Conservation (phyloP, 331 rosid species). For the Rhamnella rubrinervis region DNA sequence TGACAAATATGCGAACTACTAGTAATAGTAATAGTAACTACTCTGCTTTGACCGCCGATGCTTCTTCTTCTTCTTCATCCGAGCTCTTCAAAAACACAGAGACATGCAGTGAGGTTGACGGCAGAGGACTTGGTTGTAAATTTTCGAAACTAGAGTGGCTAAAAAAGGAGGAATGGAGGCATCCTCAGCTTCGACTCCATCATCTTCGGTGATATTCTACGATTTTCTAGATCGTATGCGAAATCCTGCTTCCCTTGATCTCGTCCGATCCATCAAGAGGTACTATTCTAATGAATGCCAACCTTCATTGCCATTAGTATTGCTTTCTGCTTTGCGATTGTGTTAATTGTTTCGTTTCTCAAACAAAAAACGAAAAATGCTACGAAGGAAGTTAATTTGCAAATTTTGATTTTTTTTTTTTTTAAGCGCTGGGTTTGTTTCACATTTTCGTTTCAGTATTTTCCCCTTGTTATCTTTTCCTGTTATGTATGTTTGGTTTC, state of each 20-base stretch:
- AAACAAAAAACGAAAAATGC: too few relatives aligned
- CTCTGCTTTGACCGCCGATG: neutral
- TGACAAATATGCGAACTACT: too few relatives aligned
- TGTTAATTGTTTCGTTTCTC: too few relatives aligned
- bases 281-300: neutral
- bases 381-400: too few relatives aligned
- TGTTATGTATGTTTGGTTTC: too few relatives aligned
- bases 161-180: constrained; percentile 36
- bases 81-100: neutral
- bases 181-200: constrained; percentile 20
- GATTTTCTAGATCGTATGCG: constrained; percentile 82
- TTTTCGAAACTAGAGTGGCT: too few relatives aligned
- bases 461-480: too few relatives aligned
- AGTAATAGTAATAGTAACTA: neutral
- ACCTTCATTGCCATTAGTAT: neutral
- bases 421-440: too few relatives aligned
- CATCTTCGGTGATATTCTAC: constrained; percentile 41
- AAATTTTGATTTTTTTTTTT: too few relatives aligned
- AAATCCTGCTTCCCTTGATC: constrained; percentile 69
- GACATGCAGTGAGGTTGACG: neutral
- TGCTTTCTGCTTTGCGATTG: neutral
- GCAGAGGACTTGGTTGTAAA: neutral
- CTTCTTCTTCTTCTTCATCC: neutral
- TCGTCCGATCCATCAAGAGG: constrained; percentile 77
- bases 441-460: too few relatives aligned